Evolutionary conservation across 2,329 filamentous ascomycete genomes (phyloP).

Genomic region (Pseudogymnoascus sp.): DNA sequence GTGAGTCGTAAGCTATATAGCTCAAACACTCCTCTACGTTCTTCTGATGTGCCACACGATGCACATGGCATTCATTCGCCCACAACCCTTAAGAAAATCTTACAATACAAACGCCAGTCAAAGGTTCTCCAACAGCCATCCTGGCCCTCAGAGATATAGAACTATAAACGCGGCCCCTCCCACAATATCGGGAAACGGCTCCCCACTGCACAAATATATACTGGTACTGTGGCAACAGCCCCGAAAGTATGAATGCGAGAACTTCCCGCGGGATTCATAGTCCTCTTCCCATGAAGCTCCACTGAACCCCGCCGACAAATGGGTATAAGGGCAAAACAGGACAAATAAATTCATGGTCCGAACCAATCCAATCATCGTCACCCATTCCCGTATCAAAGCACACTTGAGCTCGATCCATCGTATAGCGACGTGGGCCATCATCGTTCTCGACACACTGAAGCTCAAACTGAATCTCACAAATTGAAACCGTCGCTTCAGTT

Average conservation of each 20-base stretch:
- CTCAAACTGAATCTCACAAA: neutral
- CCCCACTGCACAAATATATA: neutral
- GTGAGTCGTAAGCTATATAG: neutral
- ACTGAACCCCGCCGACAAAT: neutral
- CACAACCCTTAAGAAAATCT: neutral
- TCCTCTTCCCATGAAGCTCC: neutral
- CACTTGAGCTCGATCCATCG: neutral
- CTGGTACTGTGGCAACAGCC: neutral
- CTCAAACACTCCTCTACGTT: neutral
- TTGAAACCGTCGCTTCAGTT: neutral
- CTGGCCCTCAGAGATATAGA: neutral
- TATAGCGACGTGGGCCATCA: neutral
- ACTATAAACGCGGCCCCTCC: neutral
- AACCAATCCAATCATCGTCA: neutral
- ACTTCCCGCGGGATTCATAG: neutral
- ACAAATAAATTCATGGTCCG: neutral
- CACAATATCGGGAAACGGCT: neutral
- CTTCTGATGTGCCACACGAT: neutral
- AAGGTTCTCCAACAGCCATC: neutral
- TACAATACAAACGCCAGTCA: neutral
- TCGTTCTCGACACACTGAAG: neutral
- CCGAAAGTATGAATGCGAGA: neutral
- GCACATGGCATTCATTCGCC: neutral
- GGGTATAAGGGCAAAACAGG: neutral
- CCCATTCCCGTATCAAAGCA: neutral